Base-by-base conservation (phyloP, 2,329 filamentous ascomycete genomes). In the Botrytis elliptica region DNA sequence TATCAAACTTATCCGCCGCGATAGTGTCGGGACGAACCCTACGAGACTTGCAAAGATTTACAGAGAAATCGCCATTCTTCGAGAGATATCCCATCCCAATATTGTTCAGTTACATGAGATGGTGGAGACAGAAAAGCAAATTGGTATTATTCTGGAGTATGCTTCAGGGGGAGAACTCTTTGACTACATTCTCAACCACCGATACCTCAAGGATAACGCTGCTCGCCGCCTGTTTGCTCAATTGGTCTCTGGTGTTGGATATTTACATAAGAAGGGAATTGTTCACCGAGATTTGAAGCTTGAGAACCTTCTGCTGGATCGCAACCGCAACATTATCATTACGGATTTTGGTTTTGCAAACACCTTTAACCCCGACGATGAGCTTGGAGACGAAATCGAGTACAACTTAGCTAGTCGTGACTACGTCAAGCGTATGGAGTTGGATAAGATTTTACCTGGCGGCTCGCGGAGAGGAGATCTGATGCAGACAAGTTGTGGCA, bases 281-380 rank as follows among this genome's bases (percentile, higher is more conserved):
- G 96, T 99, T 22, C 96, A 99, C 82, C 91, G 96, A 79, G 96
- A 99, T 84, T 84, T 99, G 77, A 99, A 99, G 84, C 87, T 99
- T 65, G 96, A 99, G 84, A 99, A 99, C 81, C 83, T 99, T 79
- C 88, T 99, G 55, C 88, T 99, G 70, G 96, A 99, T 83, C 92
- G 95, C 76, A 98, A 99, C 81, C 92, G 94, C 76, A 99, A 99
- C 85, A 98, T 99, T 81, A 99, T 99, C 84, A 99, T 99, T 81
- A 99, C 96, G 25, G 96, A 99, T 84, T 99, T 99, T 83, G 96
- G 96, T 29, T 99, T 99, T 82, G 96, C 96, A 78, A 99, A 99
- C 83, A 98, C 95, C 0, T 99, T 99, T 81, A 93, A 98, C 80
- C 90, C 96, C 0, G 85, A 86, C 52, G 96, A 99, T 80, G 94